Evolutionary conservation across 2,329 filamentous ascomycete species (phyloP).

Genomic region (Leptographium procerum): DNA sequence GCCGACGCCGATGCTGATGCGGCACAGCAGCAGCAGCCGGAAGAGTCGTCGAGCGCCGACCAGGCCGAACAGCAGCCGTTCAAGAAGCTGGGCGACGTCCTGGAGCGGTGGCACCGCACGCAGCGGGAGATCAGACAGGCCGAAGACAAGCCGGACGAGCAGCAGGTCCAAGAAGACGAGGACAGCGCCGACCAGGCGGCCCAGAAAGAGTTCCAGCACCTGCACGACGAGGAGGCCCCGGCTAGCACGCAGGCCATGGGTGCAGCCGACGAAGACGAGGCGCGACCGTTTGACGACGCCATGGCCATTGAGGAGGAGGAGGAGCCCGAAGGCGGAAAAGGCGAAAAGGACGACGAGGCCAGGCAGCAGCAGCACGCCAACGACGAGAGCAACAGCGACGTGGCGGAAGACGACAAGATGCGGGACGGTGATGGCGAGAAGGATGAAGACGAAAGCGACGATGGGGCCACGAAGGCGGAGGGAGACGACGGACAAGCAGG

Average conservation of each 20-base stretch:
- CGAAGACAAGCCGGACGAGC: slow-evolving; percentile 38
- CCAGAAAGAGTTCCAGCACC: slow-evolving; percentile 82
- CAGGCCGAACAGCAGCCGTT: slow-evolving; percentile 53
- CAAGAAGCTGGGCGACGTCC: slow-evolving; percentile 85
- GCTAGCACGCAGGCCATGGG: slow-evolving; percentile 89
- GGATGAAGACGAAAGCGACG: slow-evolving; percentile 21
- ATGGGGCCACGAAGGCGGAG: slow-evolving; percentile 28
- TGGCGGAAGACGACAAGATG: slow-evolving; percentile 25
- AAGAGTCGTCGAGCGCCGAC: slow-evolving; percentile 25
- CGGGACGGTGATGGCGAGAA: neutral
- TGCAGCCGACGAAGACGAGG: slow-evolving; percentile 69
- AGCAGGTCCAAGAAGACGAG: slow-evolving; percentile 13
- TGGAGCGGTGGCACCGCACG: slow-evolving; percentile 87
- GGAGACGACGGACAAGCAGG: slow-evolving; percentile 46
- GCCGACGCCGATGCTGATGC: slow-evolving; percentile 23
- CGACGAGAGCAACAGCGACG: slow-evolving; percentile 24
- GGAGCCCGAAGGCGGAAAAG: slow-evolving; percentile 61
- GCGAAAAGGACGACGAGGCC: slow-evolving; percentile 36
- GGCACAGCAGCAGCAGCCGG: slow-evolving; percentile 14
- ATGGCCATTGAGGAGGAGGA: slow-evolving; percentile 85
- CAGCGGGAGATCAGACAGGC: slow-evolving; percentile 66
- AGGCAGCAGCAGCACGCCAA: slow-evolving; percentile 42
- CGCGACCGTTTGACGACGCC: slow-evolving; percentile 68
- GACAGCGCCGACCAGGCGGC: slow-evolving; percentile 54
- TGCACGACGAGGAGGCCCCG: slow-evolving; percentile 69